Conservation (phyloP, 306 rosid genomes). For the Lathyrus aphaca region DNA sequence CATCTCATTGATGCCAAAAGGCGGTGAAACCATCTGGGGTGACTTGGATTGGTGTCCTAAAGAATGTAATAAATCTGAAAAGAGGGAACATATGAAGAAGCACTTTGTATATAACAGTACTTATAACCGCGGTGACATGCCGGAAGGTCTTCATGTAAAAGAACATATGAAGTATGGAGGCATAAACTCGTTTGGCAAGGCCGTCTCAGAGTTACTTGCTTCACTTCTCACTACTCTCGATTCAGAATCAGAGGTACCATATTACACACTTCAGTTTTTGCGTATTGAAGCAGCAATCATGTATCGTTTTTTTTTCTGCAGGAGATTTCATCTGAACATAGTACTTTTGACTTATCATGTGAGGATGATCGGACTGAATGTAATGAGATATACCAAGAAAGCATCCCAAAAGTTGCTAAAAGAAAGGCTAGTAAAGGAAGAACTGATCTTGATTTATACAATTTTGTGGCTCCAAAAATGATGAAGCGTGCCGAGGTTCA, state of each 20-base stretch:
- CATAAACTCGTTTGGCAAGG: conserved; percentile 63
- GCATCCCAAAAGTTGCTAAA: conserved; percentile 41
- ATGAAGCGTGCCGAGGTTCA: conserved; percentile 71
- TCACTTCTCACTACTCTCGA: conserved; percentile 51
- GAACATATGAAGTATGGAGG: conserved; percentile 58
- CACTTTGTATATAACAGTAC: conserved; percentile 35
- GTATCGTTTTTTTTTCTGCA: conserved; percentile 34
- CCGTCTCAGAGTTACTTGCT: conserved; percentile 57
- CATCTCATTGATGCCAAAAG: conserved; percentile 80
- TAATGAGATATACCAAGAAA: conserved; percentile 60
- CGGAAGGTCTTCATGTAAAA: conserved; percentile 38
- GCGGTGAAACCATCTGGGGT: conserved; percentile 84
- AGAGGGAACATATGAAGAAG: conserved; percentile 38
- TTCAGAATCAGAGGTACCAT: conserved; percentile 52
- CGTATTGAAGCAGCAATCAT: conserved; percentile 13
- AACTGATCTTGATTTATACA: conserved; percentile 57
- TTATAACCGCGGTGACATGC: conserved; percentile 37
- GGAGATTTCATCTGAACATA: conserved; percentile 42
- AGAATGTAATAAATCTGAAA: conserved; percentile 49
- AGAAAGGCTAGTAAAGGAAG: conserved; percentile 54
- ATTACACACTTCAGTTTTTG: neutral
- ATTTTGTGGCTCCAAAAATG: conserved; percentile 60
- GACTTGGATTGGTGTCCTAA: conserved; percentile 66
- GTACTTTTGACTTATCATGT: conserved; percentile 45
- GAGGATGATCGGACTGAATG: conserved; percentile 58